These are phyloP conservation scores for sunflower (Helianthus annuus) DNA, from an alignment of 129 eudicot species.

Conservation along the genomic window DNA sequence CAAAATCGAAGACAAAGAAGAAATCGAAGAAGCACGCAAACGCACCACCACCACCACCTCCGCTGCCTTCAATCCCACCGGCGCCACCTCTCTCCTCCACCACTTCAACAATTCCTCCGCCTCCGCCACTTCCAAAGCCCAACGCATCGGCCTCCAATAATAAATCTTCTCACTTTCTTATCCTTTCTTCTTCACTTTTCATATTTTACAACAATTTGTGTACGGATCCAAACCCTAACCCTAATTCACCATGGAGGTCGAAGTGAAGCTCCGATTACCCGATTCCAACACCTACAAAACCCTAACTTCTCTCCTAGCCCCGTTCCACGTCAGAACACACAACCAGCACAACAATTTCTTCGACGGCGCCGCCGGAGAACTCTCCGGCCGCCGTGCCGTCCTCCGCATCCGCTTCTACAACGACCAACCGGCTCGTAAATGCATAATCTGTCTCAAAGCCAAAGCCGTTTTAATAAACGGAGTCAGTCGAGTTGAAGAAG, in stretches of 20 bases:
- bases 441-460: slow-evolving; percentile 68
- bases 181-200: too few relatives aligned
- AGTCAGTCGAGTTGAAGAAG: slow-evolving; percentile 85
- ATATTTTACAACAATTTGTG: background rate
- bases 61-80: slow-evolving; percentile 25
- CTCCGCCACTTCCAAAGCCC: slow-evolving; percentile 53
- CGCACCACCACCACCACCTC: slow-evolving; percentile 42
- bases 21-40: slow-evolving; percentile 66
- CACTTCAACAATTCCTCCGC: slow-evolving; percentile 59
- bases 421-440: slow-evolving; percentile 39
- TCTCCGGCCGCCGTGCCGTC: slow-evolving; percentile 61
- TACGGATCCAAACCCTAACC: slow-evolving; percentile 17
- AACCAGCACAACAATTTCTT: slow-evolving; percentile 79
- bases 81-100: slow-evolving; percentile 65
- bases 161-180: background rate
- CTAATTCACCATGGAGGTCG: slow-evolving; percentile 55
- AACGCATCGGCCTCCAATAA: slow-evolving; percentile 66
- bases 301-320: slow-evolving; percentile 53
- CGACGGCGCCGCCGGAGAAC: slow-evolving; percentile 61
- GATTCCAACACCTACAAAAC: slow-evolving; percentile 44
- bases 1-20: slow-evolving; percentile 79
- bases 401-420: slow-evolving; percentile 84
- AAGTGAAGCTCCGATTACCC: slow-evolving; percentile 71
- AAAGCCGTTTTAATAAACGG: slow-evolving; percentile 64
- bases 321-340: slow-evolving; percentile 57